phyloP scores from a whole-genome alignment of 495 filamentous ascomycete species.

The Podospora comata region DNA sequence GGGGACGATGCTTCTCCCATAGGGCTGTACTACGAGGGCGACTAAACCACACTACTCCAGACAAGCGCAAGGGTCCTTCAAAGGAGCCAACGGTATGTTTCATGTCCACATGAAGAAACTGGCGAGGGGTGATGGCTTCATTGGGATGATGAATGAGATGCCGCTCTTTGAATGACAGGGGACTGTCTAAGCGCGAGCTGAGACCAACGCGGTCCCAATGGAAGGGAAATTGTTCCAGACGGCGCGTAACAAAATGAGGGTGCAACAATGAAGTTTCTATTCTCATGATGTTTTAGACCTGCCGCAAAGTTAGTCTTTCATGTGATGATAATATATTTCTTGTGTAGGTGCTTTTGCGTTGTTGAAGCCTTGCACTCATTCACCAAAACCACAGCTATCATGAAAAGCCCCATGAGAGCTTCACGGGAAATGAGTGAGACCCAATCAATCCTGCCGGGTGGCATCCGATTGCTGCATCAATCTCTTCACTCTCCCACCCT shows the following conservation, averaged over 20 bases:
- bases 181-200: not conserved
- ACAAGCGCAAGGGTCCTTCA: not conserved
- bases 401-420: not conserved
- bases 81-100: not conserved
- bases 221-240: not conserved
- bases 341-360: not conserved
- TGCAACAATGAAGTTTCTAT: not conserved
- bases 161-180: not conserved
- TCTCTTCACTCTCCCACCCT: not conserved
- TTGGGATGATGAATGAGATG: not conserved
- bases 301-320: not conserved
- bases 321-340: not conserved
- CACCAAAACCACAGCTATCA: not conserved
- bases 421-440: not conserved
- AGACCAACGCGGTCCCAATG: not conserved
- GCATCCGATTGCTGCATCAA: not conserved
- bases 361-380: not conserved
- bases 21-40: not conserved
- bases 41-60: not conserved
- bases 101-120: not conserved
- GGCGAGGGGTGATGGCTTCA: not conserved
- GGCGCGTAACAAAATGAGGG: not conserved
- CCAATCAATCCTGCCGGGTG: not conserved
- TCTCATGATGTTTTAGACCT: not conserved
- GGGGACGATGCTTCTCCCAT: not conserved